Base-by-base conservation (phyloP, 108 stramenopile species). In the Fragilariopsis cylindrus region DNA sequence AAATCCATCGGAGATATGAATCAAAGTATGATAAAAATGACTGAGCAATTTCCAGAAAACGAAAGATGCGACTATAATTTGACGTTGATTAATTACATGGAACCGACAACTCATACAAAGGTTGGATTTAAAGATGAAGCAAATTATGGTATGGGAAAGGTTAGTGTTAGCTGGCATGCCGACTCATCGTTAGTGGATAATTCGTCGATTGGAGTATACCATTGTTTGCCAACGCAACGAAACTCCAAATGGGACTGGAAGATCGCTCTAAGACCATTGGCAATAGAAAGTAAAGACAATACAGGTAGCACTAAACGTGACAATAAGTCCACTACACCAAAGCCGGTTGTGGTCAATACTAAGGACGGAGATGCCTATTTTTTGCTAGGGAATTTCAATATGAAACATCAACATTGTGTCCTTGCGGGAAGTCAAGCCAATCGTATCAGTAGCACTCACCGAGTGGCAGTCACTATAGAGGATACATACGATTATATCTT, bases 141-240 rank as follows among this genome's bases (percentile, higher is more conserved):
- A 7, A 62, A 65, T 12, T 85, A 90, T 76, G 77, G 77, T 12
- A 78, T 78, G 77, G 77, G 77, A 42, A 86, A 86, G 62, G 85
- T 89, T 11, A 81, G 84, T 62, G 96, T 97, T 48, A 88, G 89
- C 65, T 97, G 96, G 96, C 96, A 97, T 66, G 90, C 91, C 52
- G 96, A 97, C 72, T 90, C 88, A 30, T 94, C 93, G 3, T 76
- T 97, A 54, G 75, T 90, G 60, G 84, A 88, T 68, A 92, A 74
- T 18, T 81, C 78, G 21, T 83, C 87, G 18, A 95, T 95, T 52
- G 92, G 87, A 13, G 90, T 95, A 11, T 95, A 89, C 78, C 94
- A 95, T 70, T 74, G 75, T 43, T 66, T 87, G 21, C 65, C 75
- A 46, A 71, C 77, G 5, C 77, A 78, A 58, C 50, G 64, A 6